A percentile compares a stretch with the other conserved stretches of the same genome.
These are phyloP conservation scores for Bromus sterilis DNA, from an alignment of 176 grass and related monocot genomes.

Conservation along the genomic window DNA sequence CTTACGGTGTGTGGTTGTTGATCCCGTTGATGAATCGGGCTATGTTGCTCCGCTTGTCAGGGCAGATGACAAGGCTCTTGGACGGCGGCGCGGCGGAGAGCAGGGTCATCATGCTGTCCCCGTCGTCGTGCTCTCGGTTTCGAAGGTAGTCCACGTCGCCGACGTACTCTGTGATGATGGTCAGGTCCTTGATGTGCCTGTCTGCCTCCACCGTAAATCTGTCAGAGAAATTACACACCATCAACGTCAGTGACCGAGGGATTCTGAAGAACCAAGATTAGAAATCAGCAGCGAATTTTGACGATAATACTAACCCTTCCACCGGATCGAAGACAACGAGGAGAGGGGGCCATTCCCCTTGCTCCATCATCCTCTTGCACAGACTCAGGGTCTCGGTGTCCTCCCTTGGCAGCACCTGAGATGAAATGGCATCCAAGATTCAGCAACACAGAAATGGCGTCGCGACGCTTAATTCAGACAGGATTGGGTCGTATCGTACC, in stretches of 20 bases:
- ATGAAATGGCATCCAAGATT: background rate
- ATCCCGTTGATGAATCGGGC: slow-evolving; percentile 94
- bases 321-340: slow-evolving; percentile 67
- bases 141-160: slow-evolving; percentile 78
- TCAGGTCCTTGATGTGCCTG: slow-evolving; percentile 65
- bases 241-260: background rate
- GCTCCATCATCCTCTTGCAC: slow-evolving; percentile 86
- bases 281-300: background rate
- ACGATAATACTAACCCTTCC: slow-evolving; percentile 39
- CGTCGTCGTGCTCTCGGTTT: slow-evolving; percentile 70
- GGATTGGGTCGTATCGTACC: background rate
- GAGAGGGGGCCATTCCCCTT: slow-evolving; percentile 72
- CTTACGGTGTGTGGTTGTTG: slow-evolving; percentile 77
- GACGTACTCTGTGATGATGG: slow-evolving; percentile 95
- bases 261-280: background rate
- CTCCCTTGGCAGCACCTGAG: slow-evolving; percentile 65
- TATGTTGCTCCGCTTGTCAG: slow-evolving; percentile 83
- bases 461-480: background rate
- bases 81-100: slow-evolving; percentile 43
- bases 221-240: background rate
- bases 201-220: slow-evolving; percentile 94
- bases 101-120: slow-evolving; percentile 98
- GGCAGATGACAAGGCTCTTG: slow-evolving; percentile 86
- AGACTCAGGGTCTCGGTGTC: slow-evolving; percentile 55
- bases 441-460: background rate